These are phyloP conservation scores for Rhodamnia argentea DNA, from an alignment of 345 rosid species.

Conservation along the genomic window DNA sequence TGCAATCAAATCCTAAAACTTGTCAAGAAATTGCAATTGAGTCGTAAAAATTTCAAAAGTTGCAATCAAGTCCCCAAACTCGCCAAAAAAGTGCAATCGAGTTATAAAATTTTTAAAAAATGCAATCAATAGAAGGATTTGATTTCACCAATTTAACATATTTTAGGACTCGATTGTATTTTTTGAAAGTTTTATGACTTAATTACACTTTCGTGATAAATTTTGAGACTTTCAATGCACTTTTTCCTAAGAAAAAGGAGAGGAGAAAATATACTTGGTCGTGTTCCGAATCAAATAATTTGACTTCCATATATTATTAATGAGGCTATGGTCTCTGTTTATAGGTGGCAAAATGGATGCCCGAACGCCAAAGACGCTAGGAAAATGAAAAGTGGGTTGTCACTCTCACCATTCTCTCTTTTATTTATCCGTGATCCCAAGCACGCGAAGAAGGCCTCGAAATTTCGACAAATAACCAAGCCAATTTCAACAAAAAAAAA, in stretches of 20 bases:
- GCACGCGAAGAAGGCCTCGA: neutral
- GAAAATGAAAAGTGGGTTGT: neutral
- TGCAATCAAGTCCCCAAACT: too few relatives aligned
- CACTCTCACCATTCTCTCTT: neutral
- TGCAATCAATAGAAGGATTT: too few relatives aligned
- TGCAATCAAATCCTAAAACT: too few relatives aligned
- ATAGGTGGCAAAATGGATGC: neutral
- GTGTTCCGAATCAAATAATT: neutral
- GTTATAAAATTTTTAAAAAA: too few relatives aligned
- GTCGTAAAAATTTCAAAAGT: too few relatives aligned
- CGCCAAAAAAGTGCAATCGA: too few relatives aligned
- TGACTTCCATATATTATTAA: neutral
- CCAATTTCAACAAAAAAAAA: neutral
- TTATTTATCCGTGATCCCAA: neutral
- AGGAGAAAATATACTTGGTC: neutral
- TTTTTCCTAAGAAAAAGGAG: neutral
- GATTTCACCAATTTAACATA: too few relatives aligned
- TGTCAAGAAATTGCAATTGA: too few relatives aligned
- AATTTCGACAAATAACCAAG: neutral
- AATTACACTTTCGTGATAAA: too few relatives aligned
- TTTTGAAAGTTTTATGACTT: too few relatives aligned
- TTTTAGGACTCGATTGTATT: too few relatives aligned
- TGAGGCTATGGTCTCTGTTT: neutral
- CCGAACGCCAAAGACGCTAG: neutral
- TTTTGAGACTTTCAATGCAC: too few relatives aligned